A percentile compares a stretch with the other conserved stretches of the same genome.
phyloP scores from a whole-genome alignment of 345 rosid genomes.

The Microthlaspi erraticum region DNA sequence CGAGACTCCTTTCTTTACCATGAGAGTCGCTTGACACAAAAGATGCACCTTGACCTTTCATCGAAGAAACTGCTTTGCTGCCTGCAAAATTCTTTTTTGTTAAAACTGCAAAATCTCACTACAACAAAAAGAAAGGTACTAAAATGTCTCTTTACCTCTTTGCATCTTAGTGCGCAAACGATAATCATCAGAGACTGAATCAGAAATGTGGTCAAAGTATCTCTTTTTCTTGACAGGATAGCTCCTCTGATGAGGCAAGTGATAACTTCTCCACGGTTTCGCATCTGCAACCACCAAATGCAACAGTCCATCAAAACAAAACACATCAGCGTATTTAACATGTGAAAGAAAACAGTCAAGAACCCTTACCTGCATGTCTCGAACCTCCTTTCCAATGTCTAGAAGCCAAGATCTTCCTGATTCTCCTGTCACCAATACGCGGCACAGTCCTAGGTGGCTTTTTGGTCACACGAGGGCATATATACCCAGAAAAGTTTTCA shows the following conservation, averaged over 20 bases:
- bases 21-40: constrained; percentile 44
- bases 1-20: constrained; percentile 30
- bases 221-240: constrained; percentile 88
- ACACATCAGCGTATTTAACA: constrained; percentile 4
- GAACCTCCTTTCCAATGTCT: constrained; percentile 75
- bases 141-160: constrained; percentile 48
- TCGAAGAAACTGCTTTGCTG: constrained; percentile 54
- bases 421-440: constrained; percentile 88
- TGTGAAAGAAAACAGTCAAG: neutral
- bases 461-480: constrained; percentile 60
- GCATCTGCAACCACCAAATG: constrained; percentile 49
- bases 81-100: constrained; percentile 44
- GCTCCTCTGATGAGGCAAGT: constrained; percentile 67
- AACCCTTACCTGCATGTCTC: constrained; percentile 57
- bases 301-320: constrained; percentile 21
- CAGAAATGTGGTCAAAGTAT: constrained; percentile 54
- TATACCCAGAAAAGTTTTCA: constrained; percentile 88
- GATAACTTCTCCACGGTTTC: constrained; percentile 60
- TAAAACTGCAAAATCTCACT: constrained; percentile 22
- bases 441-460: constrained; percentile 64
- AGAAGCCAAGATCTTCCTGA: constrained; percentile 94
- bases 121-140: constrained; percentile 16
- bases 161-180: constrained; percentile 46
- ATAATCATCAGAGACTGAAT: constrained; percentile 58
- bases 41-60: constrained; percentile 45